Evolutionary conservation across 257 asterid species (phyloP), one percentile per base, ranked within the genome.

Genomic region (Solanum bulbocastanum): DNA sequence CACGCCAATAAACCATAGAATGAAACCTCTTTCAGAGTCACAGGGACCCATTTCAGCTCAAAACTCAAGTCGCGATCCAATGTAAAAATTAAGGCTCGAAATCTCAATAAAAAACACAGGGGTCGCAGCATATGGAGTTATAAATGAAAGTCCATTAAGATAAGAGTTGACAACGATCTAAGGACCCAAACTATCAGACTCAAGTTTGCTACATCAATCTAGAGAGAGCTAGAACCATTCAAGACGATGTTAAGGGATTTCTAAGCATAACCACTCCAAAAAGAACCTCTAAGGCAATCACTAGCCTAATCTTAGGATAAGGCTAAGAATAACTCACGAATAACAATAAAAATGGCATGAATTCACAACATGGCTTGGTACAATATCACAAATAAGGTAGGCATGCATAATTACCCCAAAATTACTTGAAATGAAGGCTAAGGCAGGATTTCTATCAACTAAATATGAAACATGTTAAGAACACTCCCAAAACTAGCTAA

Each of bases 181-280:
- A 56, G 4, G 65, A 56, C 25, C 65, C 5, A 20, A 20, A 56
- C 12, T 20, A 56, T 56, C 2, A 56, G 2, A 56, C 11, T 52
- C 23, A 56, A 56, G 65, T 20, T 20, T 56, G n/a, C 5, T 56
- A 56, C 4, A 56, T 56, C 65, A 56, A 1, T 56, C 65, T 56
- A 56, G 65, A 20, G 1, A 2, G 10, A 56, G 25, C 9, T 56
- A 7, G 25, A 56, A 56, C 25, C 2, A 1, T 20, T 56, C 5
- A 0, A 56, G 65, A 56, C 0, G 0, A 20, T 0, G 25, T 56
- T 0, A 1, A 25, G 3, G 25, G 25, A 56, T 56, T 56, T 56
- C 1, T 56, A 56, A 56, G 65, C 65, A 56, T 56, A 56, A 56
- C n/a, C n/a, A 20, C 65, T 56, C 25, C 65, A 56, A 56, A 20